Conservation (phyloP, 768 basidiomycete species). For the Amanita subjunquillea region DNA sequence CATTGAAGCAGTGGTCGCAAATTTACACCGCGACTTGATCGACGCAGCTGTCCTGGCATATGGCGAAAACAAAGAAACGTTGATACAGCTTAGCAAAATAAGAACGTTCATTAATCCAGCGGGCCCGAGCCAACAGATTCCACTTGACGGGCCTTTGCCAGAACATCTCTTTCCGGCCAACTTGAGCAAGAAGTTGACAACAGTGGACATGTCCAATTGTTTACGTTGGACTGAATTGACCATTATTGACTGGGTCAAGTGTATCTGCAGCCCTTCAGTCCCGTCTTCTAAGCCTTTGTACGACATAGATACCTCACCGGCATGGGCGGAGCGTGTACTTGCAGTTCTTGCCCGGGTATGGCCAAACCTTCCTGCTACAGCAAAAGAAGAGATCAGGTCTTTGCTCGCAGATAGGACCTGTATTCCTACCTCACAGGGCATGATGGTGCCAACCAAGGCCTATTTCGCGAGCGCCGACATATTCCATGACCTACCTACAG, state of each 20-base stretch:
- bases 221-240: slow-evolving; percentile 79
- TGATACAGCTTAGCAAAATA: slow-evolving; percentile 63
- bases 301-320: slow-evolving; percentile 54
- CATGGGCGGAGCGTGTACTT: slow-evolving; percentile 79
- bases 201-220: slow-evolving; percentile 33
- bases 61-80: slow-evolving; percentile 32
- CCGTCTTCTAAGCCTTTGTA: slow-evolving; percentile 32
- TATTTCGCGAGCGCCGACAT: slow-evolving; percentile 84
- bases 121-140: slow-evolving; percentile 45
- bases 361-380: slow-evolving; percentile 43
- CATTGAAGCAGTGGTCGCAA: slow-evolving; percentile 23
- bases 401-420: slow-evolving; percentile 44
- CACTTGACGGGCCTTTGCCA: slow-evolving; percentile 68
- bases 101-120: slow-evolving; percentile 62
- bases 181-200: slow-evolving; percentile 49
- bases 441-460: slow-evolving; percentile 59
- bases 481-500: slow-evolving; percentile 82
- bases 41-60: slow-evolving; percentile 56
- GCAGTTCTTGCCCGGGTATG: slow-evolving; percentile 58
- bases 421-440: slow-evolving; percentile 66
- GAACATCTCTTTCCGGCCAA: slow-evolving; percentile 56
- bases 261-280: slow-evolving; percentile 43
- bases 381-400: slow-evolving; percentile 36
- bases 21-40: slow-evolving; percentile 52
- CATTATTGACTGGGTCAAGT: slow-evolving; percentile 63